These are phyloP conservation scores for Melaleuca alternifolia DNA, from an alignment of 345 rosid species.

Conservation along the genomic window DNA sequence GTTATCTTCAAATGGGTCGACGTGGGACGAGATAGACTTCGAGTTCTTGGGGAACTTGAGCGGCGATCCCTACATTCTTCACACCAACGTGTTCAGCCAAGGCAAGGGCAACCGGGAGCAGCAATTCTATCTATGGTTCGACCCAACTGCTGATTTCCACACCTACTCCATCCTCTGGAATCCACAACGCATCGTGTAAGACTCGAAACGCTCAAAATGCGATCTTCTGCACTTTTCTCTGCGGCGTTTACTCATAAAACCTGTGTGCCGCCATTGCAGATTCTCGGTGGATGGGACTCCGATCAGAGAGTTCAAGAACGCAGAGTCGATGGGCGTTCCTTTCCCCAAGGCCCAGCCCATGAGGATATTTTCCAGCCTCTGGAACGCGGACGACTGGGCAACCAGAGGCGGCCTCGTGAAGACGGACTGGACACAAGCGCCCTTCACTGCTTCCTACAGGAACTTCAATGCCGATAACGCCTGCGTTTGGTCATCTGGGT, in stretches of 20 bases:
- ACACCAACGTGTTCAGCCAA: slow-evolving; percentile 45
- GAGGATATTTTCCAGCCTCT: slow-evolving; percentile 51
- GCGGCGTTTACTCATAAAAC: background rate
- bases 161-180: slow-evolving; percentile 53
- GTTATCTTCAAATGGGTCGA: slow-evolving; percentile 48
- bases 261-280: slow-evolving; percentile 4
- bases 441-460: slow-evolving; percentile 49
- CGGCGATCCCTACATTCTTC: slow-evolving; percentile 60
- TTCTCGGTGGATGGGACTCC: slow-evolving; percentile 51
- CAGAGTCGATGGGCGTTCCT: slow-evolving; percentile 31
- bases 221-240: background rate
- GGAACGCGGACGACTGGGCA: slow-evolving; percentile 64
- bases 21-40: slow-evolving; percentile 67
- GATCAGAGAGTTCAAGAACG: slow-evolving; percentile 52
- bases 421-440: slow-evolving; percentile 53
- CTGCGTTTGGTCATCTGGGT: slow-evolving; percentile 34
- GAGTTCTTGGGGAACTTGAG: slow-evolving; percentile 57
- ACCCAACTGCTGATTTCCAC: slow-evolving; percentile 49
- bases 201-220: background rate
- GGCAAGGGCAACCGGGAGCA: slow-evolving; percentile 62
- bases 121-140: slow-evolving; percentile 61
- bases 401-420: slow-evolving; percentile 52
- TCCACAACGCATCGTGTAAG: slow-evolving; percentile 41
- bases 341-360: slow-evolving; percentile 42
- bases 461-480: slow-evolving; percentile 27